These are phyloP conservation scores for Brassica nigra DNA, from an alignment of 345 rosid species.

Conservation along the genomic window DNA sequence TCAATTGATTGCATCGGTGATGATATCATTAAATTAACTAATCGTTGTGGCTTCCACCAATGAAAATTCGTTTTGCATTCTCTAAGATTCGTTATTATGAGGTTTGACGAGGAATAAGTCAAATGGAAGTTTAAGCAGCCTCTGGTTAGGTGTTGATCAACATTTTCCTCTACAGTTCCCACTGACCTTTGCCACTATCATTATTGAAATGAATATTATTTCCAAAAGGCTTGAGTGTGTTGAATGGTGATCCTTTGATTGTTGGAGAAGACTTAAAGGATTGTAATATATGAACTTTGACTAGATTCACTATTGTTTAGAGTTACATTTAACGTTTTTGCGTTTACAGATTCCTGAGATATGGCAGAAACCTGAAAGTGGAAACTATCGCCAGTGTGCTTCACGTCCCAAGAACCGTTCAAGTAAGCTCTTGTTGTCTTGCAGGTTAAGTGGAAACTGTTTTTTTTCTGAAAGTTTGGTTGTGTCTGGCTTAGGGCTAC, in stretches of 20 bases:
- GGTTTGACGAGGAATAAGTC: conserved; percentile 27
- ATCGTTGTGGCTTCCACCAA: neutral
- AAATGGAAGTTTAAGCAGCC: conserved; percentile 25
- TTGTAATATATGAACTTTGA: neutral
- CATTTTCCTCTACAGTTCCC: conserved; percentile 2
- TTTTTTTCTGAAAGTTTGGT: neutral
- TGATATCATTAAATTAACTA: neutral
- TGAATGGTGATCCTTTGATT: neutral
- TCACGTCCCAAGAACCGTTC: neutral
- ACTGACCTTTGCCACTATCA: conserved; percentile 20
- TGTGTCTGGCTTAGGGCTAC: neutral
- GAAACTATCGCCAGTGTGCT: neutral
- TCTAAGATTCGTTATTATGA: neutral
- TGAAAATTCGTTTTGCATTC: neutral
- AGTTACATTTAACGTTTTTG: neutral
- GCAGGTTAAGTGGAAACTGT: neutral
- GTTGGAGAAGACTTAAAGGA: neutral
- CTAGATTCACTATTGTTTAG: neutral
- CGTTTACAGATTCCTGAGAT: neutral
- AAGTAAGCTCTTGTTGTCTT: conserved; percentile 31
- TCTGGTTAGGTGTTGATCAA: conserved; percentile 13
- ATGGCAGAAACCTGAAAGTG: neutral
- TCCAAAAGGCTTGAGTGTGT: neutral
- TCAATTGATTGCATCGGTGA: conserved; percentile 17
- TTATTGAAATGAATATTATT: conserved; percentile 15